These are phyloP conservation scores for Sporisorium sorghi DNA, from an alignment of 1,284 basidiomycete genomes.

Conservation along the genomic window DNA sequence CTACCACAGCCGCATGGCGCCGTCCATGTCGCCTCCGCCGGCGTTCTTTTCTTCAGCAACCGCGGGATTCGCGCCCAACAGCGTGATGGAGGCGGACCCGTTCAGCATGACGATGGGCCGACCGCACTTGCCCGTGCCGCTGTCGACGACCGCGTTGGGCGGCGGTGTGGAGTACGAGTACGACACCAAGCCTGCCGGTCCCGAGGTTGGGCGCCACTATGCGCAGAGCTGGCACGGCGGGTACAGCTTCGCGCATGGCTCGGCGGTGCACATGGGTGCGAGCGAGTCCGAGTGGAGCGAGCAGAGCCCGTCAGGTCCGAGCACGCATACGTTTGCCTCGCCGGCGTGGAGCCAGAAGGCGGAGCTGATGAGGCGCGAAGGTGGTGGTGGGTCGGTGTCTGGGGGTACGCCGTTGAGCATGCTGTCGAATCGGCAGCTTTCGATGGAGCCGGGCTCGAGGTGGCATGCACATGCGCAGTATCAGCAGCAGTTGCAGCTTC, in stretches of 20 bases:
- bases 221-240: conserved; percentile 27
- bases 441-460: conserved; percentile 17
- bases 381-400: conserved; percentile 7
- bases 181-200: conserved; percentile 18
- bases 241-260: conserved; percentile 8
- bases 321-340: conserved; percentile 30
- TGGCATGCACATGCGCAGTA: conserved; percentile 18
- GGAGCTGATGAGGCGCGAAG: conserved; percentile 28
- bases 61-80: background rate
- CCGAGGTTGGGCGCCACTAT: conserved; percentile 17
- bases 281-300: conserved; percentile 44
- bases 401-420: conserved; percentile 17
- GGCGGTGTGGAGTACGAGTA: conserved; percentile 10
- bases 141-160: conserved; percentile 5
- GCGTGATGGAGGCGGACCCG: conserved; percentile 12
- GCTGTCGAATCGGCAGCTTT: conserved; percentile 22
- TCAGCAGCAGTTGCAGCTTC: conserved; percentile 9
- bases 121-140: conserved; percentile 1
- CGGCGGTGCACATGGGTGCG: conserved; percentile 12
- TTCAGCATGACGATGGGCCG: conserved; percentile 6
- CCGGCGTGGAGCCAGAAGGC: conserved; percentile 43
- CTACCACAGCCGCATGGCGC: conserved; percentile 17
- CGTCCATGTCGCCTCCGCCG: conserved; percentile 29
- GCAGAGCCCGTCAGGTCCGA: conserved; percentile 33
- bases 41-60: conserved; percentile 17